Evolutionary conservation across 2,329 filamentous ascomycete species (phyloP).

Genomic region (Chrysoporthe cubensis): DNA sequence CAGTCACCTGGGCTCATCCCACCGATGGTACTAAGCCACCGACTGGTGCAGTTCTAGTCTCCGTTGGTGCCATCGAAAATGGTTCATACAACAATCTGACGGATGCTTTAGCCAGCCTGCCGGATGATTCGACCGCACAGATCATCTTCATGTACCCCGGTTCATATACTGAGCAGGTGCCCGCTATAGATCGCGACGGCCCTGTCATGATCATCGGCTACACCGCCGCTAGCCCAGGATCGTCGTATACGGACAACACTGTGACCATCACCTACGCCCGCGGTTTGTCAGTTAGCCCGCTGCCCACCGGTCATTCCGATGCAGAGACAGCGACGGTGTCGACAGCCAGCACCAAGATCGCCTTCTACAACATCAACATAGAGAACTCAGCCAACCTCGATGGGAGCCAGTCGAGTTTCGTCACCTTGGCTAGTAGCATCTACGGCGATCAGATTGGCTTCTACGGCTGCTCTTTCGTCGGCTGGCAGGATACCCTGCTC

Average conservation of each 20-base stretch:
- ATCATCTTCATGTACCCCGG: conserved; percentile 40
- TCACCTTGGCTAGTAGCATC: conserved; percentile 46
- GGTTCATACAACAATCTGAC: conserved; percentile 38
- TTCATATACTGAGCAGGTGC: conserved; percentile 30
- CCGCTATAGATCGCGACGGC: conserved; percentile 29
- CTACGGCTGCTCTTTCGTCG: conserved; percentile 46
- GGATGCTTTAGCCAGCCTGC: conserved; percentile 35
- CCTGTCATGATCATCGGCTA: conserved; percentile 47
- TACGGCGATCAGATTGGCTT: conserved; percentile 43
- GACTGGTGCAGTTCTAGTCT: conserved; percentile 46
- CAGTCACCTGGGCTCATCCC: conserved; percentile 42
- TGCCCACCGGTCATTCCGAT: conserved; percentile 42
- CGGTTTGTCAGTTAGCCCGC: conserved; percentile 30
- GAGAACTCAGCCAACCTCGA: conserved; percentile 35
- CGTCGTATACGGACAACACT: conserved; percentile 55
- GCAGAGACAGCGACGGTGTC: conserved; percentile 50
- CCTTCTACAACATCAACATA: conserved; percentile 60
- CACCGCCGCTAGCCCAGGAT: conserved; percentile 48
- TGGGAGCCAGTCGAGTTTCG: conserved; percentile 35
- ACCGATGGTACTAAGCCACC: conserved; percentile 47
- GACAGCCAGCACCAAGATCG: conserved; percentile 47
- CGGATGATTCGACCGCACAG: conserved; percentile 35
- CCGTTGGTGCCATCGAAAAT: conserved; percentile 34
- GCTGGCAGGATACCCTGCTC: conserved; percentile 50
- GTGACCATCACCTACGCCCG: conserved; percentile 55